Evolutionary conservation across 2,329 filamentous ascomycete species (phyloP).

Genomic region (Escovopsis weberi): DNA sequence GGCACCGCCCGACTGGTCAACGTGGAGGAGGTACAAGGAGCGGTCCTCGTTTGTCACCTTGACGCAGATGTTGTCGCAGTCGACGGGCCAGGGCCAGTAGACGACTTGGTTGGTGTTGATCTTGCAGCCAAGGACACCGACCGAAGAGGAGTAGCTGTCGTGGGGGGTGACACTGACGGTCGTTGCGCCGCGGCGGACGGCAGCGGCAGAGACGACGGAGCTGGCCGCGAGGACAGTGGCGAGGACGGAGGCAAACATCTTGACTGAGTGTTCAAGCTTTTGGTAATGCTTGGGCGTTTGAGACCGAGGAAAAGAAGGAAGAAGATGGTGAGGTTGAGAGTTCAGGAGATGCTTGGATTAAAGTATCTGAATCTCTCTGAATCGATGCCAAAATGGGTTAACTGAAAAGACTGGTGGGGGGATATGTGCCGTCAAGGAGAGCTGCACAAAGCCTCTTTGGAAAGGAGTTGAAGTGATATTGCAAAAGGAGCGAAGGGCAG

Average conservation of each 20-base stretch:
- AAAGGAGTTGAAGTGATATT: too few species aligned
- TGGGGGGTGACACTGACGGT: conserved; percentile 35
- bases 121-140: conserved; percentile 46
- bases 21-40: conserved; percentile 40
- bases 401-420: too few species aligned
- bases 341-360: too few species aligned
- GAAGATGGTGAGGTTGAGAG: neutral
- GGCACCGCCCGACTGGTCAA: conserved; percentile 41
- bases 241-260: conserved; percentile 10
- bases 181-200: conserved; percentile 13
- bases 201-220: conserved; percentile 14
- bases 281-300: too few species aligned
- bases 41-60: conserved; percentile 35
- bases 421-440: too few species aligned
- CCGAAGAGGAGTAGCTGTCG: conserved; percentile 38
- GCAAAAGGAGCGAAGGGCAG: too few species aligned
- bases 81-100: conserved; percentile 40
- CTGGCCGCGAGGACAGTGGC: conserved; percentile 17
- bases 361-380: too few species aligned
- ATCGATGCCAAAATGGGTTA: too few species aligned
- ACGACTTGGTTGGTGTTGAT: conserved; percentile 46
- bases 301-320: too few species aligned
- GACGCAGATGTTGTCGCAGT: conserved; percentile 43
- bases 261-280: neutral
- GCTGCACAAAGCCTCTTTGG: too few species aligned